Evolutionary conservation across 306 rosid species (phyloP), one percentile per base, ranked within the genome.

Genomic region (Corylus americana): DNA sequence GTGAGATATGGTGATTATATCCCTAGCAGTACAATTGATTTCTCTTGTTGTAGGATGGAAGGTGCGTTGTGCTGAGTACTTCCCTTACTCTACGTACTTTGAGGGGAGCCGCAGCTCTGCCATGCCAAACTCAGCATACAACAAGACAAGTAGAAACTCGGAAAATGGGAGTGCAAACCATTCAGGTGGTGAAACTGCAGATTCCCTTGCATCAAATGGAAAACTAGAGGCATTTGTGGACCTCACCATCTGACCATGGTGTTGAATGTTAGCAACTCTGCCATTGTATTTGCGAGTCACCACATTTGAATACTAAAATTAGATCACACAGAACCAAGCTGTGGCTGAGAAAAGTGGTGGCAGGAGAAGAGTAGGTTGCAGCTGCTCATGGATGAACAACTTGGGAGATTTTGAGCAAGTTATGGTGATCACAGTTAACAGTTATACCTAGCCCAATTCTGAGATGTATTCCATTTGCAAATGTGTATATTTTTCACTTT

Each of bases 101-200:
- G 92, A 82, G 79, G 98, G 98, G 6, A 80, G 81, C 5, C 70
- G 31, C 69, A 90, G 97, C 91, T 91, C 99, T 82, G 97, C 91
- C 68, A 82, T 81, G 84, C 88, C 91, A 20, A 90, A 86, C 74
- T 84, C 93, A 2, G 85, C 74, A 66, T 85, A 86, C 82, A 82
- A 84, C 74, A 88, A 86, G 84, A 75, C 71, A 57, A 73, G 81
- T 47, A 89, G 83, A 74, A 86, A 83, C 75, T 71, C 91, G 8
- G 93, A 88, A 78, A 93, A 88, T 77, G 94, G 91, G 29, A 87
- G 68, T 62, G 75, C 70, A 10, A 76, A 85, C 80, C 86, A 79
- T 83, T 81, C 83, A 7, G 76, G 58, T 68, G 81, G 58, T 74
- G 88, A 71, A 78, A 86, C 77, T 73, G 85, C 72, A 54, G 89